Evolutionary conservation across 2,329 filamentous ascomycete species (phyloP).

Genomic region (Calycina herbarum): DNA sequence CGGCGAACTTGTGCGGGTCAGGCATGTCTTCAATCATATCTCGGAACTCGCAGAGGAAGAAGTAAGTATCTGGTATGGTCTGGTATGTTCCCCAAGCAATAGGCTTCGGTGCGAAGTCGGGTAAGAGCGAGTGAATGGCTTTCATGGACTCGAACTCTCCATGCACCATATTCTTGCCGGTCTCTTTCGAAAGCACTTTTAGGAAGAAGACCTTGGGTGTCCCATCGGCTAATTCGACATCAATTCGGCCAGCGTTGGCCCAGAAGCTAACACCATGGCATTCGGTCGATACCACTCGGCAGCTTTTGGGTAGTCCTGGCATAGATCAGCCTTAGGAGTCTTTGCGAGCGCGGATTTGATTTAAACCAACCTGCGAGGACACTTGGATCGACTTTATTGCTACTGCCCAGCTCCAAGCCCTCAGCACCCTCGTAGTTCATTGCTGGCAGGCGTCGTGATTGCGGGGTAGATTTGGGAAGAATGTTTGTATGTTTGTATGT

Average conservation of each 20-base stretch:
- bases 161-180: constrained; percentile 33
- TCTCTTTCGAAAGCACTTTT: constrained; percentile 33
- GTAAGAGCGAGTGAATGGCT: constrained; percentile 25
- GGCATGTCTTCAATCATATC: constrained; percentile 32
- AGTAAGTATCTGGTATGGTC: constrained; percentile 32
- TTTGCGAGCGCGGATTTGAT: too few species aligned
- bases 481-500: too few species aligned
- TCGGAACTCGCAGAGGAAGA: constrained; percentile 33
- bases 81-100: constrained; percentile 24
- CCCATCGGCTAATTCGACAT: constrained; percentile 34
- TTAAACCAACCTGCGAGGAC: constrained; percentile 26
- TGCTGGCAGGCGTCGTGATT: too few species aligned
- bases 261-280: constrained; percentile 41
- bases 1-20: constrained; percentile 29
- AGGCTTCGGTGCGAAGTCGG: constrained; percentile 21
- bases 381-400: constrained; percentile 32
- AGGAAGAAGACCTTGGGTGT: constrained; percentile 37
- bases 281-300: constrained; percentile 36
- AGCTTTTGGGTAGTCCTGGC: constrained; percentile 38
- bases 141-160: constrained; percentile 46
- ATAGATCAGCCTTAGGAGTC: constrained; percentile 12
- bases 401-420: constrained; percentile 29
- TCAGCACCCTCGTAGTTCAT: constrained; percentile 32
- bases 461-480: too few species aligned
- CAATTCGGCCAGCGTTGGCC: constrained; percentile 39